phyloP scores from a whole-genome alignment of 2,329 filamentous ascomycete species.

The Cercospora zeina region DNA sequence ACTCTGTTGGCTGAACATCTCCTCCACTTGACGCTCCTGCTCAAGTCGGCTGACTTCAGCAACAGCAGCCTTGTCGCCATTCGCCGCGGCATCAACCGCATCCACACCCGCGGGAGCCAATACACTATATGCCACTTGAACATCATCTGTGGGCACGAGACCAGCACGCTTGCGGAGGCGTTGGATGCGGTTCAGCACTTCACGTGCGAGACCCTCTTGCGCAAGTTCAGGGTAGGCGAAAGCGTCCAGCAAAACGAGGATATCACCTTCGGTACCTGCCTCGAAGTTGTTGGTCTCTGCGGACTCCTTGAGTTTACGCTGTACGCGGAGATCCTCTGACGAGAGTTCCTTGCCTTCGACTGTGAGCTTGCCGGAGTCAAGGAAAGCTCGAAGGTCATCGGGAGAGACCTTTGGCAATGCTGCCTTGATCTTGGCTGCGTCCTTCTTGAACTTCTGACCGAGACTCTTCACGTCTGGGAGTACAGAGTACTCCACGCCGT shows the following conservation, averaged over 20 bases:
- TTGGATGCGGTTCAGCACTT: constrained; percentile 92
- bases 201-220: constrained; percentile 83
- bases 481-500: constrained; percentile 89
- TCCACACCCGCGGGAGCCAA: constrained; percentile 49
- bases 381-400: constrained; percentile 76
- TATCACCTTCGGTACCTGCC: constrained; percentile 83
- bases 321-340: constrained; percentile 79
- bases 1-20: constrained; percentile 41
- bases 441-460: constrained; percentile 97
- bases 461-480: constrained; percentile 90
- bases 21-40: constrained; percentile 38
- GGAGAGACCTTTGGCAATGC: constrained; percentile 76
- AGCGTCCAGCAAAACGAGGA: constrained; percentile 86
- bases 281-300: constrained; percentile 72
- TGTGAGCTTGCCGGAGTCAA: constrained; percentile 69
- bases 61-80: constrained; percentile 32
- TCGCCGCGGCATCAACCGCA: constrained; percentile 27
- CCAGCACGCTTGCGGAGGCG: constrained; percentile 91
- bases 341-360: constrained; percentile 85
- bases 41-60: constrained; percentile 36
- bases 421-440: constrained; percentile 87
- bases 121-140: constrained; percentile 90
- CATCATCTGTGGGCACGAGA: constrained; percentile 85
- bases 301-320: constrained; percentile 73
- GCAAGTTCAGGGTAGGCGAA: constrained; percentile 80